These are phyloP conservation scores for Casaregolazyma lundiana DNA, from an alignment of 1,139 yeast species.

Conservation along the genomic window DNA sequence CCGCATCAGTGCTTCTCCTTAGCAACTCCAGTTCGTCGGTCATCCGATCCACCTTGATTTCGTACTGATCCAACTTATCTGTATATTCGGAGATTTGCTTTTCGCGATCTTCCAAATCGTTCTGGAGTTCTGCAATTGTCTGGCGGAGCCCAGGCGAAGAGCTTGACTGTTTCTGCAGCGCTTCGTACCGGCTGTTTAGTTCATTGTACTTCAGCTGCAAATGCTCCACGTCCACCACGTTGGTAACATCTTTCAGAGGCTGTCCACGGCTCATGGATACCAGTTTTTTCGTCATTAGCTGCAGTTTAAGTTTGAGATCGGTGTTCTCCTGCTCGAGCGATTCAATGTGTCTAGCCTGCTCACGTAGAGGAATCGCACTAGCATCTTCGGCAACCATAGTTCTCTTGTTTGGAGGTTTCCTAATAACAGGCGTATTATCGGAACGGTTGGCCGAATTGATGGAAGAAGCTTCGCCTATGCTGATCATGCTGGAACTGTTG, in stretches of 20 bases:
- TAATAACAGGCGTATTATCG: conserved; percentile 8
- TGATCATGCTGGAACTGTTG: conserved; percentile 9
- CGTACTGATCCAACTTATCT: conserved; percentile 14
- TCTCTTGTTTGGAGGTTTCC: neutral
- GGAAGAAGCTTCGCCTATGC: conserved; percentile 11
- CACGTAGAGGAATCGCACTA: conserved; percentile 24
- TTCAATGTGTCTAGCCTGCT: conserved; percentile 37
- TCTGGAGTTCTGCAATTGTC: conserved; percentile 6
- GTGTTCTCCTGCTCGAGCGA: conserved; percentile 57
- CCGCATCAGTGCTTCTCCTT: conserved; percentile 1
- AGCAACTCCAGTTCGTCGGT: conserved; percentile 10
- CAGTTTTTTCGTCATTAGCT: conserved; percentile 16
- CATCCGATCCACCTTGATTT: conserved; percentile 14
- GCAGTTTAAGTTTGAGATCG: conserved; percentile 50
- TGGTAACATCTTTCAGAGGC: conserved; percentile 9
- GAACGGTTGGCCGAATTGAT: conserved; percentile 2
- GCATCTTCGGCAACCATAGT: conserved; percentile 15
- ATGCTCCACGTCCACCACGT: conserved; percentile 5
- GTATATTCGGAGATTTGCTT: conserved; percentile 9
- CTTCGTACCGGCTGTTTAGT: conserved; percentile 5
- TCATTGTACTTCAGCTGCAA: conserved; percentile 9
- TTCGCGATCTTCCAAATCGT: conserved; percentile 14
- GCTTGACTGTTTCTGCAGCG: neutral
- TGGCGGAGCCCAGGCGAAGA: neutral
- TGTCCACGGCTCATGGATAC: conserved; percentile 13